These are phyloP conservation scores for Kodamaea sp. DNA, from an alignment of 1,139 yeast species.

Conservation along the genomic window DNA sequence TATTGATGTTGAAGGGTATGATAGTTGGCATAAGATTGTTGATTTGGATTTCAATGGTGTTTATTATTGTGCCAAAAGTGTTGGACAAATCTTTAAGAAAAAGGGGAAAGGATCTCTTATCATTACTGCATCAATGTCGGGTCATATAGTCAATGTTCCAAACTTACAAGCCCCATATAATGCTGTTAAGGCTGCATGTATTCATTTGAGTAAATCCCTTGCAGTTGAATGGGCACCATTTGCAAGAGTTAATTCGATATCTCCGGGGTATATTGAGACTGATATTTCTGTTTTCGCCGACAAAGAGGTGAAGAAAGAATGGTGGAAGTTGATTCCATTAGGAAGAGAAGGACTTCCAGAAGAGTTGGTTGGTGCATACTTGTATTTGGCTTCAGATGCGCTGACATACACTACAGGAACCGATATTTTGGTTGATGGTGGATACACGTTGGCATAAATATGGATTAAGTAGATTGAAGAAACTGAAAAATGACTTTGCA, in stretches of 20 bases:
- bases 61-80: slow-evolving; percentile 44
- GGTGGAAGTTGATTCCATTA: slow-evolving; percentile 69
- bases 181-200: slow-evolving; percentile 82
- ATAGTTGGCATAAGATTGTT: slow-evolving; percentile 18
- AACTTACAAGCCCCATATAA: slow-evolving; percentile 84
- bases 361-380: slow-evolving; percentile 80
- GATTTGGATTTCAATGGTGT: slow-evolving; percentile 23
- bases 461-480: not conserved
- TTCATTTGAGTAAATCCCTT: slow-evolving; percentile 70
- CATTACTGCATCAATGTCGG: slow-evolving; percentile 83
- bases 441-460: slow-evolving; percentile 53
- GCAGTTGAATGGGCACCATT: slow-evolving; percentile 85
- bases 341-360: slow-evolving; percentile 76
- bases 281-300: slow-evolving; percentile 59
- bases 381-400: slow-evolving; percentile 79
- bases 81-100: slow-evolving; percentile 67
- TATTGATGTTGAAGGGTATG: slow-evolving; percentile 20
- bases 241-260: slow-evolving; percentile 71
- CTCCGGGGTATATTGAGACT: slow-evolving; percentile 79
- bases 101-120: slow-evolving; percentile 70
- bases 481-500: not conserved
- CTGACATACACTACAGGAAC: slow-evolving; percentile 81
- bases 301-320: slow-evolving; percentile 47
- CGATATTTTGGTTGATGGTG: slow-evolving; percentile 84
- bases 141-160: slow-evolving; percentile 76